A percentile compares a stretch with the other conserved stretches of the same genome.
Evolutionary conservation across 1,284 basidiomycete species (phyloP).

Genomic region (Cryptococcus sp.): DNA sequence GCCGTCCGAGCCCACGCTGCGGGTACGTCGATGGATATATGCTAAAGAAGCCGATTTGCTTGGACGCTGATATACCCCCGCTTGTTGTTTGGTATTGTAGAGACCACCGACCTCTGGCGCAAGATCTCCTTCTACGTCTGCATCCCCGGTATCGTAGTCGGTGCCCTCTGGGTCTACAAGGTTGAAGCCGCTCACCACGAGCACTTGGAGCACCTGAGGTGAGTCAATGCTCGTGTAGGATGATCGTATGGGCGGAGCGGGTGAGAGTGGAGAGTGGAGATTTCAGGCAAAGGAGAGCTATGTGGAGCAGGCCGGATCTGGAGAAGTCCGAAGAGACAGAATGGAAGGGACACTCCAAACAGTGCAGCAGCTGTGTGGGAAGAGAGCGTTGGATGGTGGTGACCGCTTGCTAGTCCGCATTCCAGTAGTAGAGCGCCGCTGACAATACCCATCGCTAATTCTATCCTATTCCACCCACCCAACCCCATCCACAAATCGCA

Average conservation of each 20-base stretch:
- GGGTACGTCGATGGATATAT: slow-evolving; percentile 29
- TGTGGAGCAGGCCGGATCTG: not conserved
- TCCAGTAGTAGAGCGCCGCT: too few relatives aligned
- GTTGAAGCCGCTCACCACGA: slow-evolving; percentile 46
- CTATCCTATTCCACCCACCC: too few relatives aligned
- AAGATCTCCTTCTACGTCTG: slow-evolving; percentile 51
- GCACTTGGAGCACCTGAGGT: slow-evolving; percentile 36
- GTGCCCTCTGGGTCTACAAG: slow-evolving; percentile 45
- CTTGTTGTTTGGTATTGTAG: slow-evolving; percentile 15
- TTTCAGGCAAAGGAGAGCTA: not conserved
- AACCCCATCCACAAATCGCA: not conserved
- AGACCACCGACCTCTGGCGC: slow-evolving; percentile 49
- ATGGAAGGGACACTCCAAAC: too few relatives aligned
- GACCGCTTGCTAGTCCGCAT: too few relatives aligned
- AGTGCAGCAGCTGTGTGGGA: too few relatives aligned
- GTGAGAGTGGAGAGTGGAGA: not conserved
- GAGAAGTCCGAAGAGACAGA: too few relatives aligned
- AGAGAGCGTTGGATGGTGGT: too few relatives aligned
- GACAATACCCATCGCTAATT: too few relatives aligned
- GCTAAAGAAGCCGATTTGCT: not conserved
- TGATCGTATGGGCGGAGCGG: too few relatives aligned
- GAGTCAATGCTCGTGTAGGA: slow-evolving; percentile 3
- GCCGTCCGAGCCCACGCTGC: slow-evolving; percentile 46
- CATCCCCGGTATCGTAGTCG: slow-evolving; percentile 42
- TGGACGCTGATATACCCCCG: not conserved